These are phyloP conservation scores for Phytophthora europaea DNA, from an alignment of 352 stramenopile genomes.

Conservation along the genomic window DNA sequence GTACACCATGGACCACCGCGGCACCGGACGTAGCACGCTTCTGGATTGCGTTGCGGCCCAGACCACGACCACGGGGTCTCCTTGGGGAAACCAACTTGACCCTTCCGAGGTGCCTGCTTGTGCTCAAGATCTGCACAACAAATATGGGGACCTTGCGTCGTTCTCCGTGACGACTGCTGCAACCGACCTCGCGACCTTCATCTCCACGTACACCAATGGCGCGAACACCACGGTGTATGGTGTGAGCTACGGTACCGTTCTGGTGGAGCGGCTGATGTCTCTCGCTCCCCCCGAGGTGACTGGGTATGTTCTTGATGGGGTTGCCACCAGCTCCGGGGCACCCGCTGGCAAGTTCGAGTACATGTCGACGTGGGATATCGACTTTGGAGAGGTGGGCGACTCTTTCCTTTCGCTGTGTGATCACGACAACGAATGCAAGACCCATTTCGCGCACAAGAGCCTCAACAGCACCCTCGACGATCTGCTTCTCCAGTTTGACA, in stretches of 20 bases:
- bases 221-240: conserved; percentile 51
- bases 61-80: conserved; percentile 37
- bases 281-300: conserved; percentile 39
- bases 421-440: conserved; percentile 24
- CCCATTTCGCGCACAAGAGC: conserved; percentile 21
- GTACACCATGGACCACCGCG: conserved; percentile 62
- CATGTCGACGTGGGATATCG: conserved; percentile 47
- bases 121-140: conserved; percentile 39
- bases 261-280: conserved; percentile 61
- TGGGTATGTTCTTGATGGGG: conserved; percentile 58
- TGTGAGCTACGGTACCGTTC: conserved; percentile 63
- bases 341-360: conserved; percentile 25
- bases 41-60: conserved; percentile 46
- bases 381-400: conserved; percentile 45
- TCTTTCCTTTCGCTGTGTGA: conserved; percentile 33
- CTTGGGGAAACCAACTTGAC: conserved; percentile 20
- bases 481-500: conserved; percentile 29
- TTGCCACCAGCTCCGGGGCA: conserved; percentile 16
- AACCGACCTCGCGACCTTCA: conserved; percentile 37
- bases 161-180: conserved; percentile 54
- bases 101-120: conserved; percentile 39
- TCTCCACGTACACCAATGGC: conserved; percentile 31
- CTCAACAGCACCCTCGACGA: conserved; percentile 26
- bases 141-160: conserved; percentile 40
- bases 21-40: conserved; percentile 43